Evolutionary conservation across 345 rosid genomes (phyloP).

Genomic region (Murraya paniculata): DNA sequence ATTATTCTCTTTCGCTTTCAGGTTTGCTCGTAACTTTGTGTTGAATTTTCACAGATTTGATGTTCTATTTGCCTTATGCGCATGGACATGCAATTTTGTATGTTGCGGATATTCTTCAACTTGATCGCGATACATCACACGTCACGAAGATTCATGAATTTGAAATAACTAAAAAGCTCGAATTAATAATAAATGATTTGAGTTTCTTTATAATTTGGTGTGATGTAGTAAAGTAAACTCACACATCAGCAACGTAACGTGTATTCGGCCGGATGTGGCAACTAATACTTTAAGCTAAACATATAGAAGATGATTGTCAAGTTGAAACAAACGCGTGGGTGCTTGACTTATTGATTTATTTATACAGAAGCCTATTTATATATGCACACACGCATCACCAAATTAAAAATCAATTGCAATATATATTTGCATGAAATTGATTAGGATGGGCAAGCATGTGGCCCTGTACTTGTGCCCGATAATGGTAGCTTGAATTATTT

Average conservation of each 20-base stretch:
- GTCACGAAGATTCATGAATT: too few species aligned
- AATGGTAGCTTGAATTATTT: too few species aligned
- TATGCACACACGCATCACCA: not conserved
- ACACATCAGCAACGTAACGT: not conserved
- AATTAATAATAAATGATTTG: not conserved
- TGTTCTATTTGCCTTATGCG: not conserved
- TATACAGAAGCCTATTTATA: not conserved
- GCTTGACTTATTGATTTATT: not conserved
- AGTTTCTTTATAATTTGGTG: not conserved
- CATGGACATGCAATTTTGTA: not conserved
- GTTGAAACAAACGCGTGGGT: not conserved
- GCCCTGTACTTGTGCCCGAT: not conserved
- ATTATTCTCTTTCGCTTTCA: too few species aligned
- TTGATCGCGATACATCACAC: not conserved
- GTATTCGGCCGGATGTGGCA: too few species aligned
- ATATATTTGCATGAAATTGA: too few species aligned
- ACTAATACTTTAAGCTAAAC: not conserved
- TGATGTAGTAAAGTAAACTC: not conserved
- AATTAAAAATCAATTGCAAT: not conserved
- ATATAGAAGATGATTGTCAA: not conserved
- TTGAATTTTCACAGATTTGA: too few species aligned
- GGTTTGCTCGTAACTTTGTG: too few species aligned
- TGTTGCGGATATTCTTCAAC: not conserved
- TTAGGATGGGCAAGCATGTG: not conserved
- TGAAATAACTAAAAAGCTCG: too few species aligned